These are phyloP conservation scores for Jatropha curcas DNA, from an alignment of 345 rosid species.

Conservation along the genomic window DNA sequence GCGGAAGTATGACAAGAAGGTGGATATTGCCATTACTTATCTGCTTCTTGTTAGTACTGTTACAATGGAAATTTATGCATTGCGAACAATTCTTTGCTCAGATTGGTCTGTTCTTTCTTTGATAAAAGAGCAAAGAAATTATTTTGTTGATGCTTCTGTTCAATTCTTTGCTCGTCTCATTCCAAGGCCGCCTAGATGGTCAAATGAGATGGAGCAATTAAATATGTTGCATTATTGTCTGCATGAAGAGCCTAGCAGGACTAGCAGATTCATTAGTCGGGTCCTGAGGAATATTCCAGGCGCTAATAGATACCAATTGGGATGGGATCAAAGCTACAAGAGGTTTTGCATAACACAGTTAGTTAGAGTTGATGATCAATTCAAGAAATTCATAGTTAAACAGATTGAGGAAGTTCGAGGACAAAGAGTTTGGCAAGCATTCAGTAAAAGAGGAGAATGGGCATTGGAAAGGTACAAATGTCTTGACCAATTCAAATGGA, in stretches of 20 bases:
- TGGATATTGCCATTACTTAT: constrained; percentile 6
- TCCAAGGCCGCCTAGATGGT: constrained; percentile 7
- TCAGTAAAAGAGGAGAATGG: constrained; percentile 25
- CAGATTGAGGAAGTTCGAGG: constrained; percentile 4
- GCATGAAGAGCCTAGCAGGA: neutral
- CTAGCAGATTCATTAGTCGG: neutral
- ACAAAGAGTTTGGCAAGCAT: constrained; percentile 15
- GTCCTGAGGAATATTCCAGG: neutral
- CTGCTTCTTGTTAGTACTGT: constrained; percentile 1
- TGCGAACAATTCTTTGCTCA: neutral
- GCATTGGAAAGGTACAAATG: neutral
- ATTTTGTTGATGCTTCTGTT: neutral
- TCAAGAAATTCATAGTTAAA: constrained; percentile 2
- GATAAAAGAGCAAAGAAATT: neutral
- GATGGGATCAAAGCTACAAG: too few species aligned
- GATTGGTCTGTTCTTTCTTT: constrained; percentile 7
- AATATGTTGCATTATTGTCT: constrained; percentile 7
- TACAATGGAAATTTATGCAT: constrained; percentile 1
- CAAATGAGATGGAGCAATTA: constrained; percentile 1
- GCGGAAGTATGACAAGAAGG: neutral
- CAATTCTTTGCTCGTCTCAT: neutral
- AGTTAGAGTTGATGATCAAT: neutral
- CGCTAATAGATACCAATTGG: too few species aligned
- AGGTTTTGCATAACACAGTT: neutral
- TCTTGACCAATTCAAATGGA: constrained; percentile 10